Base-by-base conservation (phyloP, 495 filamentous ascomycete genomes). In the Trichoderma gamsii region DNA sequence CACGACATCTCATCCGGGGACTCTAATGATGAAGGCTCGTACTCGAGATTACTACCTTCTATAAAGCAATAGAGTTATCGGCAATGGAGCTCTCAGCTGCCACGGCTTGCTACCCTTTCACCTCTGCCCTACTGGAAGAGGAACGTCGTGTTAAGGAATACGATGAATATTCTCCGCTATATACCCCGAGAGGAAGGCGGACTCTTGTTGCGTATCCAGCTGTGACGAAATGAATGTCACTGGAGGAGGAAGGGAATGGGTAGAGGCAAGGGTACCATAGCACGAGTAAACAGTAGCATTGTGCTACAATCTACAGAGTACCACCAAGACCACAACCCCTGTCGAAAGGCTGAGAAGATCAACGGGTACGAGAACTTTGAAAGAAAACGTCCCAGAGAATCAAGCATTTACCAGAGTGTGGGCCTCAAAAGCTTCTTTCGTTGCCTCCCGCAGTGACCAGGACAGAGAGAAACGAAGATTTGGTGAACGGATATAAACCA, bases 371-470 rank as follows among this genome's bases (percentile, higher is more conserved):
- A 4, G 12, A 46, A 1, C 0, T 16, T 16, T 46, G 43, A 56
- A 2, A 4, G 4, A 25, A 56, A 56, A 25, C 35, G 35, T 38
- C 35, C 35, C 3, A 21, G n/a, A 25, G 8, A 25, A 25, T 25
- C 51, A 56, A 56, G 51, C 51, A 56, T 56, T 56, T 11, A 56
- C 1, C 8, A 16, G 16, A n/a, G 18, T 25, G 51, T 21, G 51
- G 51, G 51, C 51, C 21, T 9, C 25, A 56, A 56, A 56, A 56
- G 51, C 51, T 56, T 56, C 51, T 56, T 56, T 56, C 51, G 16
- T 56, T 25, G 16, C 4, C 7, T 56, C n/a, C 16, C n/a, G 51
- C 21, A 4, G 5, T 56, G 51, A 21, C 51, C 12, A 18, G 43
- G 43, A 46, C 13, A 18, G 43, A 46, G 12, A 46, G 13, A 3